Evolutionary conservation across 2,329 filamentous ascomycete species (phyloP).

Genomic region (Sarocladiaceae sp.): DNA sequence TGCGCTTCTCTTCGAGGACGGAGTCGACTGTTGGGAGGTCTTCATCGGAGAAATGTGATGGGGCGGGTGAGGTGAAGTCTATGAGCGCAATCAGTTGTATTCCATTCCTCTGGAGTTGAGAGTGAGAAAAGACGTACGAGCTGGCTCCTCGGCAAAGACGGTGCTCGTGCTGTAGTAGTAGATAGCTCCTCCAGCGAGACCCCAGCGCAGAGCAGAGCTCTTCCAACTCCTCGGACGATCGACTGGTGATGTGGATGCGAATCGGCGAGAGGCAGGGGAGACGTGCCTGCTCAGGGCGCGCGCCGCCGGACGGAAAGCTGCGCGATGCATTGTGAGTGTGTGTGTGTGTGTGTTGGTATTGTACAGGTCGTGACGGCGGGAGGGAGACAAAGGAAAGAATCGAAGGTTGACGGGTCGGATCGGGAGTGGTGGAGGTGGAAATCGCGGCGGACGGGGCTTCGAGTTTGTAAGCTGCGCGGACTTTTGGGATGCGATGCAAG

Average conservation of each 20-base stretch:
- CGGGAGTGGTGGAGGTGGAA: neutral
- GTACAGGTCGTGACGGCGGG: neutral
- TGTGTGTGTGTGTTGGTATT: neutral
- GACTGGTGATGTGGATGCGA: constrained; percentile 54
- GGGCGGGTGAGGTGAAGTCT: constrained; percentile 32
- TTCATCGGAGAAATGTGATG: constrained; percentile 51
- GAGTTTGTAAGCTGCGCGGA: constrained; percentile 9
- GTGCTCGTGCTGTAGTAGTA: constrained; percentile 95
- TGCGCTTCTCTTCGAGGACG: constrained; percentile 60
- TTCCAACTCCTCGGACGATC: constrained; percentile 78
- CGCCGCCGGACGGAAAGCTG: constrained; percentile 44
- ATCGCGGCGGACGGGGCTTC: neutral
- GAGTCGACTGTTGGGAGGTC: constrained; percentile 63
- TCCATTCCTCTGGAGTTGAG: no score
- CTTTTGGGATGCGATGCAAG: neutral
- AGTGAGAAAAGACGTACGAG: constrained; percentile 53
- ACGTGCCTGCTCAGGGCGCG: constrained; percentile 35
- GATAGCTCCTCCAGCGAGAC: constrained; percentile 67
- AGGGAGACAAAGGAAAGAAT: constrained; percentile 5
- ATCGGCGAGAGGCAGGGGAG: constrained; percentile 38
- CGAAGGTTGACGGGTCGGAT: neutral
- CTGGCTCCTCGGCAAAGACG: constrained; percentile 78
- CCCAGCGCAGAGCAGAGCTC: constrained; percentile 68
- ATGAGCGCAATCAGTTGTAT: neutral
- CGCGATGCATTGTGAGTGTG: constrained; percentile 43